These are phyloP conservation scores for Alternaria sp. DNA, from an alignment of 2,329 filamentous ascomycete species.

Conservation along the genomic window DNA sequence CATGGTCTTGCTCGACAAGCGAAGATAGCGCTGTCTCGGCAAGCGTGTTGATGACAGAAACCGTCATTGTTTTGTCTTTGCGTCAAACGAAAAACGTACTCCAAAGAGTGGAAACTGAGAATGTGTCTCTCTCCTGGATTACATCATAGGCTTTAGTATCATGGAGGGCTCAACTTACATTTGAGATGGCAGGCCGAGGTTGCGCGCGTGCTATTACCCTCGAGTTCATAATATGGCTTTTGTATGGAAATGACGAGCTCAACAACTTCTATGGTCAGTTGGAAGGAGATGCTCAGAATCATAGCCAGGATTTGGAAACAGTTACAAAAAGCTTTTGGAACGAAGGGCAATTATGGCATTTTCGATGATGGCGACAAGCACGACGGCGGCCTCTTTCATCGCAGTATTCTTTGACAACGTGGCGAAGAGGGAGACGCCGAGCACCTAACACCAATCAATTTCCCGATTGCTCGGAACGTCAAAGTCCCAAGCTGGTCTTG, in stretches of 20 bases:
- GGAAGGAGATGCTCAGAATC: not conserved
- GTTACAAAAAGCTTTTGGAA: conserved; percentile 29
- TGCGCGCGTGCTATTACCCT: conserved; percentile 19
- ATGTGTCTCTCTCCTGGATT: too few relatives aligned
- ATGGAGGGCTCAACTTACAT: too few relatives aligned
- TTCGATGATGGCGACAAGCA: conserved; percentile 32
- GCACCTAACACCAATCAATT: conserved; percentile 7
- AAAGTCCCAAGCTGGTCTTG: conserved; percentile 25
- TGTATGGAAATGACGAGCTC: conserved; percentile 24
- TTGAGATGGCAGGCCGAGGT: too few relatives aligned
- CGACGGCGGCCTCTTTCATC: conserved; percentile 26
- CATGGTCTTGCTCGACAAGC: not conserved
- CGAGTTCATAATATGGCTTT: conserved; percentile 35
- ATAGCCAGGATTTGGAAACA: conserved; percentile 31
- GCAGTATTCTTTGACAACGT: conserved; percentile 45
- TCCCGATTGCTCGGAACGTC: not conserved
- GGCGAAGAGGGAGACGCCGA: conserved; percentile 4
- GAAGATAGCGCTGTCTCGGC: not conserved
- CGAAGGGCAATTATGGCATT: conserved; percentile 42
- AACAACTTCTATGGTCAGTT: conserved; percentile 9
- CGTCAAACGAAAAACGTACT: too few relatives aligned
- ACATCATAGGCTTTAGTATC: too few relatives aligned
- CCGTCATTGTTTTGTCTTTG: too few relatives aligned
- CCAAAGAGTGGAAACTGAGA: too few relatives aligned
- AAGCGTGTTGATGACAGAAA: too few relatives aligned